phyloP scores from a whole-genome alignment of 345 rosid genomes.

The Microcos paniculata region DNA sequence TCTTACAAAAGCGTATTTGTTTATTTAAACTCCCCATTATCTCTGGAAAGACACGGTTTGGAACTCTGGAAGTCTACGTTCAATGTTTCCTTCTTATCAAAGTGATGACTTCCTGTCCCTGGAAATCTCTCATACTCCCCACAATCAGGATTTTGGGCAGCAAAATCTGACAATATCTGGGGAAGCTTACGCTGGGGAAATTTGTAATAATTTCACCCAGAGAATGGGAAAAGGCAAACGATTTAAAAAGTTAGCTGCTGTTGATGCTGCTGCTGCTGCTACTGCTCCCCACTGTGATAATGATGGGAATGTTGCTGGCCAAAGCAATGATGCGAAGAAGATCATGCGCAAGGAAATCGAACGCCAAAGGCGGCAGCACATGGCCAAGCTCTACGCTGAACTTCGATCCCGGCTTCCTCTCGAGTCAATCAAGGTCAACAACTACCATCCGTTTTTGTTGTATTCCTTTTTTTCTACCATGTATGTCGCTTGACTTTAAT shows the following conservation, averaged over 20 bases:
- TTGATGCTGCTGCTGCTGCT: too few species aligned
- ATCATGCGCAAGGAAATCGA: constrained; percentile 41
- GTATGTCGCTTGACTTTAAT: not conserved
- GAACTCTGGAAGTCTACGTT: not conserved
- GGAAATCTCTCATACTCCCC: constrained; percentile 29
- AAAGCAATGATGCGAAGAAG: constrained; percentile 30
- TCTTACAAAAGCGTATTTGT: not conserved
- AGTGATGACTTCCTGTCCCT: constrained; percentile 63
- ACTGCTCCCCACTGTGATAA: not conserved
- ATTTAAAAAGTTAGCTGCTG: constrained; percentile 10
- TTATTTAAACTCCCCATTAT: not conserved
- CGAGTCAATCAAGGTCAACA: constrained; percentile 40
- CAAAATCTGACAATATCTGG: constrained; percentile 20
- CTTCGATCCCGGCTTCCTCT: constrained; percentile 51
- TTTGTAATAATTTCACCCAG: not conserved
- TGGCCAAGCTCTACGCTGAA: constrained; percentile 37
- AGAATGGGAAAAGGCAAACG: constrained; percentile 12
- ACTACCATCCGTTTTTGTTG: not conserved
- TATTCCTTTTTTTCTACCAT: not conserved
- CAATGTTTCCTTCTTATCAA: constrained; percentile 58
- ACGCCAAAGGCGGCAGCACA: constrained; percentile 46
- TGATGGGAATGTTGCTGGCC: not conserved
- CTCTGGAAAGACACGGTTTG: not conserved
- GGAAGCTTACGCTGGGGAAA: constrained; percentile 13
- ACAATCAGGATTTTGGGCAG: constrained; percentile 33